Conservation (phyloP, 352 stramenopile genomes). For the Poterioochromonas sp. region DNA sequence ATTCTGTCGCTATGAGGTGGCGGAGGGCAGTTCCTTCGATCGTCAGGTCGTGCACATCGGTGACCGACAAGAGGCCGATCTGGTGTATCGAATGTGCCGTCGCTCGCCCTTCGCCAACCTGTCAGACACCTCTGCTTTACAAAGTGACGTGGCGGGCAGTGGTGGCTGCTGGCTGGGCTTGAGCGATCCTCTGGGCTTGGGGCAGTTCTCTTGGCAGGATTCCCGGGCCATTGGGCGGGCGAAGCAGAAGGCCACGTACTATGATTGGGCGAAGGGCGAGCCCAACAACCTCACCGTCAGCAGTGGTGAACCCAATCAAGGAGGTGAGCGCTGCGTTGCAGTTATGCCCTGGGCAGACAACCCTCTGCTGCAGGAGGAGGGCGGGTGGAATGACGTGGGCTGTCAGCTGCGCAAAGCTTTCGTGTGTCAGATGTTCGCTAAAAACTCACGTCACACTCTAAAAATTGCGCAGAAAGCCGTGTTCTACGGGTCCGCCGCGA, state of each 20-base stretch:
- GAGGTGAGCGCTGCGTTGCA: conserved; percentile 1
- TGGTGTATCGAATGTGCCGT: neutral
- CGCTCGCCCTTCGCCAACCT: neutral
- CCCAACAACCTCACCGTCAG: conserved; percentile 21
- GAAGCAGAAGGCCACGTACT: neutral
- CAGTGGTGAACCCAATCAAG: neutral
- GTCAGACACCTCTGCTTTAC: neutral
- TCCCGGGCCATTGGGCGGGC: neutral
- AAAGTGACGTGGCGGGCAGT: neutral
- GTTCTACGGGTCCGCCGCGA: neutral
- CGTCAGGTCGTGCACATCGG: neutral
- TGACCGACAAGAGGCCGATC: neutral
- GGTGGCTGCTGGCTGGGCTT: conserved; percentile 18
- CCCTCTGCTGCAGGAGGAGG: conserved; percentile 8
- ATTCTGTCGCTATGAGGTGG: neutral
- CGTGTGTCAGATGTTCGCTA: neutral
- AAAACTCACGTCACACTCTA: neutral
- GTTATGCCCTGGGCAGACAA: neutral
- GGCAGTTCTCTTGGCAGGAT: neutral
- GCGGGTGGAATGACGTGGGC: neutral
- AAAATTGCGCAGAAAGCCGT: neutral
- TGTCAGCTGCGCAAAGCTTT: neutral
- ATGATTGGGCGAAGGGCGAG: neutral
- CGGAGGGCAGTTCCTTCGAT: neutral
- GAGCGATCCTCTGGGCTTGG: neutral